phyloP scores from a whole-genome alignment of 2,329 filamentous ascomycete genomes.

The Epichloe elymi region DNA sequence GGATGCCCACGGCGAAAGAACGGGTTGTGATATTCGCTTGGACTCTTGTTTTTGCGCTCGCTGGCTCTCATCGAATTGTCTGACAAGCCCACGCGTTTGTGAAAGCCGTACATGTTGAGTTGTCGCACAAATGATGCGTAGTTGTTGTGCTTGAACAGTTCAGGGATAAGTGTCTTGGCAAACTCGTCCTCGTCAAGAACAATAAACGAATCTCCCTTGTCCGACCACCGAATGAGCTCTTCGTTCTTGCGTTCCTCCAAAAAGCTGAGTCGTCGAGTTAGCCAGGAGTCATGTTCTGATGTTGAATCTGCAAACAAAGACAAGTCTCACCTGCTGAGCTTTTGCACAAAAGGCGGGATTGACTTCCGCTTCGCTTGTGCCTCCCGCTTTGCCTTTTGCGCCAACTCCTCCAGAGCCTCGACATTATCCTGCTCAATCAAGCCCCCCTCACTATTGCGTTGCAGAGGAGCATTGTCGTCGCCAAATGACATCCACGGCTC shows the following conservation, averaged over 20 bases:
- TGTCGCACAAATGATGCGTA: conserved; percentile 94
- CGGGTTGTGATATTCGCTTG: conserved; percentile 94
- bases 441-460: conserved; percentile 23
- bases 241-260: conserved; percentile 87
- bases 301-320: neutral
- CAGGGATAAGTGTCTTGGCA: conserved; percentile 89
- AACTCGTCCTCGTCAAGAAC: conserved; percentile 97
- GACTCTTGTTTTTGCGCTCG: conserved; percentile 93
- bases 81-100: conserved; percentile 85
- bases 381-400: conserved; percentile 71
- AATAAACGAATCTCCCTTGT: conserved; percentile 91
- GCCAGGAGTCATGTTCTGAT: neutral
- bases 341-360: conserved; percentile 95
- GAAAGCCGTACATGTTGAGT: conserved; percentile 95
- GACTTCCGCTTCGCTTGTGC: conserved; percentile 84
- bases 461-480: conserved; percentile 26
- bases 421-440: conserved; percentile 52
- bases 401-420: conserved; percentile 66
- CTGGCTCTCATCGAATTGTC: conserved; percentile 97
- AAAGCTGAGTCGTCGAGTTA: conserved; percentile 45
- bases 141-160: conserved; percentile 98
- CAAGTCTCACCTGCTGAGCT: conserved; percentile 72
- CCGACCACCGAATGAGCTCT: conserved; percentile 92
- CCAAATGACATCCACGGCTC: conserved; percentile 31
- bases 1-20: conserved; percentile 91